Percentiles rank a stretch among this genome's conserved stretches.
Evolutionary conservation across 1,139 yeast species (phyloP).

Genomic region (Waltiozyma solani): DNA sequence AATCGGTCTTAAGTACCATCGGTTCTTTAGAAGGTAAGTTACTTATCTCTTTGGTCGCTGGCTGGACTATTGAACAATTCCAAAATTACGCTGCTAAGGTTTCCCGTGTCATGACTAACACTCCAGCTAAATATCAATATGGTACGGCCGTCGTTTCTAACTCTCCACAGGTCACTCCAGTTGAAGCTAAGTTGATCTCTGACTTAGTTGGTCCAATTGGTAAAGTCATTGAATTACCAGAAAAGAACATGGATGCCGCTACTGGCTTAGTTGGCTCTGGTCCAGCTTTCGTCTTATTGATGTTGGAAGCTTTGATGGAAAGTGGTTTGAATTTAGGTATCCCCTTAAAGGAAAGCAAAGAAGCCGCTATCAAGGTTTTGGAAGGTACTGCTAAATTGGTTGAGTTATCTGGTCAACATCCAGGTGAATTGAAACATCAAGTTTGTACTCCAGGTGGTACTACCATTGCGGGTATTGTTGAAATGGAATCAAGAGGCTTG

Average conservation of each 20-base stretch:
- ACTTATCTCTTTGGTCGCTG: constrained; percentile 81
- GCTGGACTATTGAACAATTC: constrained; percentile 75
- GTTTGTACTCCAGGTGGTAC: constrained; percentile 99
- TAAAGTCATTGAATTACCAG: constrained; percentile 63
- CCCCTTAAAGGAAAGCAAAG: constrained; percentile 74
- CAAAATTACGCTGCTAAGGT: constrained; percentile 40
- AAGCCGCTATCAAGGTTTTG: constrained; percentile 92
- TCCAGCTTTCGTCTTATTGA: constrained; percentile 85
- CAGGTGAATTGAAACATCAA: constrained; percentile 80
- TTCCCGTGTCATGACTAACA: constrained; percentile 95
- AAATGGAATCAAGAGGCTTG: constrained; percentile 86
- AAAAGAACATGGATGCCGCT: constrained; percentile 93
- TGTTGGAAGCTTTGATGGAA: constrained; percentile 88
- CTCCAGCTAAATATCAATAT: constrained; percentile 86
- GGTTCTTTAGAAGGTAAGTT: constrained; percentile 41
- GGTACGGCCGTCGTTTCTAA: constrained; percentile 90
- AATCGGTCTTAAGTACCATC: constrained; percentile 40
- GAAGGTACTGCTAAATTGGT: constrained; percentile 97
- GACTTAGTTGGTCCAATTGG: constrained; percentile 59
- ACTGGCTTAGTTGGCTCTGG: constrained; percentile 95
- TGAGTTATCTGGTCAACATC: constrained; percentile 70
- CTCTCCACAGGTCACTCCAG: constrained; percentile 36
- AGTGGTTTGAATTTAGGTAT: constrained; percentile 95
- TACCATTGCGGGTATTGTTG: constrained; percentile 90
- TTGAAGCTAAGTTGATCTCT: constrained; percentile 44